Evolutionary conservation across 371 early-diverging fungal genomes (phyloP).

Genomic region (Mucor saturninus): DNA sequence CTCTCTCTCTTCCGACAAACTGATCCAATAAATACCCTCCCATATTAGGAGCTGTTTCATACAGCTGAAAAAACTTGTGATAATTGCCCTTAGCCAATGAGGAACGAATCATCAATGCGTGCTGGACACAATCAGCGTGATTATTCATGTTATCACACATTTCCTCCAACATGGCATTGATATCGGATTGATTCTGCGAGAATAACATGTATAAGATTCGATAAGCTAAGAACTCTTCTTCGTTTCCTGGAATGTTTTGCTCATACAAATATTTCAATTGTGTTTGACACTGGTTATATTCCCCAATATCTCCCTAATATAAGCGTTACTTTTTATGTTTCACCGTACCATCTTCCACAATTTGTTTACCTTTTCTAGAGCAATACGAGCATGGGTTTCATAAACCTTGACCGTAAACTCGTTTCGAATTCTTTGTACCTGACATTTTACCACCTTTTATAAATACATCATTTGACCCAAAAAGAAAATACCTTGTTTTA

Average conservation of each 20-base stretch:
- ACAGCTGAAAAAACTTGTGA: slow-evolving; percentile 80
- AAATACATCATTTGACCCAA: not conserved
- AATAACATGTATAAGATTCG: slow-evolving; percentile 88
- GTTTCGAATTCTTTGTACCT: slow-evolving; percentile 91
- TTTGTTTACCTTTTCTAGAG: slow-evolving; percentile 80
- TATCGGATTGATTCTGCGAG: slow-evolving; percentile 86
- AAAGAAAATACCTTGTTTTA: not conserved
- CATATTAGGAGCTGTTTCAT: slow-evolving; percentile 82
- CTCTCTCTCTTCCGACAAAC: slow-evolving; percentile 85
- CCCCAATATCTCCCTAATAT: slow-evolving; percentile 86
- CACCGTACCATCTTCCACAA: not conserved
- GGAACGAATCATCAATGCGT: slow-evolving; percentile 84
- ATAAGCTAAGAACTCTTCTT: slow-evolving; percentile 90
- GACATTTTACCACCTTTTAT: not conserved
- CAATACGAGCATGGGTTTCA: slow-evolving; percentile 93
- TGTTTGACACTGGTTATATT: slow-evolving; percentile 97
- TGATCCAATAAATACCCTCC: slow-evolving; percentile 88
- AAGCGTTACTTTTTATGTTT: not conserved
- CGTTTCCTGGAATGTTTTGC: slow-evolving; percentile 67
- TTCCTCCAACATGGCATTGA: slow-evolving; percentile 72
- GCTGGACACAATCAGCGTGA: slow-evolving; percentile 65
- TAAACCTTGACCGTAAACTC: slow-evolving; percentile 93
- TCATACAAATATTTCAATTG: slow-evolving; percentile 90
- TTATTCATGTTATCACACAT: slow-evolving; percentile 63
- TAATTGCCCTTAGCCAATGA: slow-evolving; percentile 83